phyloP scores from a whole-genome alignment of 1,284 basidiomycete genomes.

The Albatrellus sp. region DNA sequence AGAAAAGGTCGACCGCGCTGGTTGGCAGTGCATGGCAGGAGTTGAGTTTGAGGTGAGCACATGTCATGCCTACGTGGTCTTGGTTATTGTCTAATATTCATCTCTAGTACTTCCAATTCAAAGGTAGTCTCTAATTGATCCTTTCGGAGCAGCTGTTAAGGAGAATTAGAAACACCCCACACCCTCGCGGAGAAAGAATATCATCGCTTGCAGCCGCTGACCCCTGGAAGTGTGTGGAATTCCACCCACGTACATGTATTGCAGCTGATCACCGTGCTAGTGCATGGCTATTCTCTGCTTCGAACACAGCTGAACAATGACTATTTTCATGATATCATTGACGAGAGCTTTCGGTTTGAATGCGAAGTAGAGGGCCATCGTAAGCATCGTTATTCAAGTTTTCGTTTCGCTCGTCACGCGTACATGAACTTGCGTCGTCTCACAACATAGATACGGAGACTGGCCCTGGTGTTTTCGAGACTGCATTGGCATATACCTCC shows the following conservation, averaged over 20 bases:
- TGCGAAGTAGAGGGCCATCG: slow-evolving; percentile 88
- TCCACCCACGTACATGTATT: not conserved
- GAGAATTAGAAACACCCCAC: slow-evolving; percentile 59
- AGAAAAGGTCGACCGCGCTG: slow-evolving; percentile 33
- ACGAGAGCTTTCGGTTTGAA: slow-evolving; percentile 62
- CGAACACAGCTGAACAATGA: slow-evolving; percentile 79
- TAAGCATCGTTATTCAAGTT: slow-evolving; percentile 31
- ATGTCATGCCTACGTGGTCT: not conserved
- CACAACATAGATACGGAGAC: slow-evolving; percentile 77
- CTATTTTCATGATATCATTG: slow-evolving; percentile 86
- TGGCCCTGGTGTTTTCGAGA: slow-evolving; percentile 88
- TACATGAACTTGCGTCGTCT: slow-evolving; percentile 1
- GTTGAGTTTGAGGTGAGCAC: slow-evolving; percentile 72
- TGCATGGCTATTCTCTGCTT: slow-evolving; percentile 89
- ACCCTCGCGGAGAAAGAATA: slow-evolving; percentile 73
- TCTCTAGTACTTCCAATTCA: slow-evolving; percentile 85
- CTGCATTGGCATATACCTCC: slow-evolving; percentile 84
- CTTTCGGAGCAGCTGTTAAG: not conserved
- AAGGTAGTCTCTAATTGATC: slow-evolving; percentile 34
- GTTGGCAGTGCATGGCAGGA: slow-evolving; percentile 62
- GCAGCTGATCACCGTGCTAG: slow-evolving; percentile 24
- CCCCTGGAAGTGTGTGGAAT: slow-evolving; percentile 71
- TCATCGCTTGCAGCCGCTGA: slow-evolving; percentile 63
- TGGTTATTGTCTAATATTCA: not conserved
- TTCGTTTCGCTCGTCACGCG: slow-evolving; percentile 1